Base-by-base conservation (phyloP, 2,329 filamentous ascomycete genomes). In the Westerdykella sp. region DNA sequence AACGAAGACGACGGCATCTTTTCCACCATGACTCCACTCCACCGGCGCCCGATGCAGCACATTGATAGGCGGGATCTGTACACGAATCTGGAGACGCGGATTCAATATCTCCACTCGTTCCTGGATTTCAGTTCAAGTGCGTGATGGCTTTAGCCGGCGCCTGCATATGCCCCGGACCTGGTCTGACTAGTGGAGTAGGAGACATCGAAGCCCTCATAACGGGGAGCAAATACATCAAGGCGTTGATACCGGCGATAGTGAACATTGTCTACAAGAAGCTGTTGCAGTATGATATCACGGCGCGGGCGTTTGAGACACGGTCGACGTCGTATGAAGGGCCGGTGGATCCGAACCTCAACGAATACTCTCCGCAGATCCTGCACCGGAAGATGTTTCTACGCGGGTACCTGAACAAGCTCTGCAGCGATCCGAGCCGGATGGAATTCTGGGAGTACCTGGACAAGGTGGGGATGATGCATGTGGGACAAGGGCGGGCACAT, bases 251-350 rank as follows among this genome's bases (percentile, higher is more conserved):
- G 1, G 83, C 85, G 37, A 78, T 93, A 16, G 85, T 91, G 58
- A 88, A 90, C 67, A 85, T 89, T 47, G 84, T 91, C 28, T 93
- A 91, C 72, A 81, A 82, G 59, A 91, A 91, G 62, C 76, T 93
- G 1, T 73, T 91, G 10, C 79, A 82, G 57, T 87, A 86, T 67
- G 87, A 91, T 61, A 87, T 91, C 63, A 93, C 87, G 4, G 85
- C 87, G 1, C 78, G 84, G 41, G 84, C 85, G 12, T 88, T 91
- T 62, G 76, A 80, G 45, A 79, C 75, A 2, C 66, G 74, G 37
- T 72, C 74, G 42, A 78, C 75, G 7, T 80, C 79, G 34, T 83
- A 81, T 49, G 81, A 87, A 52, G 81, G 80, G 0, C 80, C 81
- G 2, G 73, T 85, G 12, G 82, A 87, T 47, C 75, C 78, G 5